Evolutionary conservation across 1,284 basidiomycete genomes (phyloP), one percentile per base, ranked within the genome.

Genomic region (Ganoderma lingzhi): DNA sequence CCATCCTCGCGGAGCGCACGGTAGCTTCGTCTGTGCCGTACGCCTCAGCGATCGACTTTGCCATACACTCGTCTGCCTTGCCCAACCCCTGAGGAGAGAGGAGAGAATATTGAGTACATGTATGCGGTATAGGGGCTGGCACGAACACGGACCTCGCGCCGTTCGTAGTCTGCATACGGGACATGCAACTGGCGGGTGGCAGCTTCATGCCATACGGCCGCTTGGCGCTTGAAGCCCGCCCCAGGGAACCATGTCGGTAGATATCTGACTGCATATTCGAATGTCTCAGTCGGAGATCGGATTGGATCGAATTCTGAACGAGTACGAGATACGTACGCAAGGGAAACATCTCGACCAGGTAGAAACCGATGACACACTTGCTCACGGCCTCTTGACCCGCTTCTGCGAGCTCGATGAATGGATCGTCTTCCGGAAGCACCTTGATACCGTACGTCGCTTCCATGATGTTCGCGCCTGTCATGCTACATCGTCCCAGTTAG

Each of bases 161-260:
- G 30, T 6, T 64, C 15, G 60, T 71, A 69, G 61, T 70, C 74
- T 9, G 74, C 67, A 53, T 76, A 78, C 2, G 79, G 78, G 14
- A 67, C 67, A 28, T 79, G 68, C 9, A 77, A 73, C 66, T 77
- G 71, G 6, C 70, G 63, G 15, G 68, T 70, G 10, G 70, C 71
- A 10, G 68, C 66, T 66, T 67, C 28, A 15, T 68, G 67, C 71
- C 75, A 77, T 15, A 60, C 63, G 42, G 65, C 67, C 14, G 79
- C 81, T 32, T 73, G 37, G 12, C 72, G 69, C 64, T 81, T 77
- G 74, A 82, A 83, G 1, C 69, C 72, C 3, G 80, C 77, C 8
- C 81, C 81, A 19, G 82, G 82, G 56, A 83, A 74, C 82, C 82
- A 83, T 9, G 72, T 65, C 1, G 82, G 82, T 6, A 83, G 30